Evolutionary conservation across 495 filamentous ascomycete species (phyloP).

Genomic region (Penicillium argentinense): DNA sequence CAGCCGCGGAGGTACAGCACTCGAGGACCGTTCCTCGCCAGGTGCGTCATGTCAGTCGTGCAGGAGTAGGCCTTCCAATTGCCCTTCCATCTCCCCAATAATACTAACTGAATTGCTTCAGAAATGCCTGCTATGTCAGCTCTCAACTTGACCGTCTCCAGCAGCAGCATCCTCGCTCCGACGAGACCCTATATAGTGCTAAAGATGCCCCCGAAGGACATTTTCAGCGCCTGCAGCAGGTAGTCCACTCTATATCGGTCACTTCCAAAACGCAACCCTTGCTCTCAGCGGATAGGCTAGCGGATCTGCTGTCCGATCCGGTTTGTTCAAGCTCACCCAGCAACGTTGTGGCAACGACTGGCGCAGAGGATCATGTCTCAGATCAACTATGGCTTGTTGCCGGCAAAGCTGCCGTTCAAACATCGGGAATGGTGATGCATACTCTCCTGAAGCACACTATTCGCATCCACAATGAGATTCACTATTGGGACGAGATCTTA

Average conservation of each 20-base stretch:
- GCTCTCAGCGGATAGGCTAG: slow-evolving; percentile 53
- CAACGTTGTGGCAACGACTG: not conserved
- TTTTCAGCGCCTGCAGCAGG: slow-evolving; percentile 51
- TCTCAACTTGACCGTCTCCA: slow-evolving; percentile 75
- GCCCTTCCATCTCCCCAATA: not conserved
- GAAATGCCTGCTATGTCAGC: slow-evolving; percentile 78
- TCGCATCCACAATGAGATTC: slow-evolving; percentile 77
- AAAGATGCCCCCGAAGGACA: slow-evolving; percentile 15
- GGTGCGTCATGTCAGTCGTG: slow-evolving; percentile 23
- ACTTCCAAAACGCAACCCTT: slow-evolving; percentile 56
- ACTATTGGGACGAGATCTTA: slow-evolving; percentile 88
- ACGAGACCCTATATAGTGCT: slow-evolving; percentile 22
- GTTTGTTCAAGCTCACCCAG: slow-evolving; percentile 24
- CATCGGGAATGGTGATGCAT: slow-evolving; percentile 73
- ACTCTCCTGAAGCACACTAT: slow-evolving; percentile 76
- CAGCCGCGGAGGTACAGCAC: no score
- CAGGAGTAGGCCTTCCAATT: slow-evolving; percentile 19
- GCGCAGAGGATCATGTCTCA: slow-evolving; percentile 50
- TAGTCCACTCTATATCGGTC: slow-evolving; percentile 68
- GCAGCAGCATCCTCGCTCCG: slow-evolving; percentile 34
- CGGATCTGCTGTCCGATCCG: slow-evolving; percentile 59
- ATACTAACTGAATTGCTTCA: slow-evolving; percentile 29
- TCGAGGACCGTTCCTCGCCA: no score
- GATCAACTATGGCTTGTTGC: slow-evolving; percentile 87
- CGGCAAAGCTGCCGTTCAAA: slow-evolving; percentile 82